Percentiles rank a stretch among this genome's conserved stretches.
phyloP scores from a whole-genome alignment of 1,284 basidiomycete species.

The Cryptococcus hybrid region DNA sequence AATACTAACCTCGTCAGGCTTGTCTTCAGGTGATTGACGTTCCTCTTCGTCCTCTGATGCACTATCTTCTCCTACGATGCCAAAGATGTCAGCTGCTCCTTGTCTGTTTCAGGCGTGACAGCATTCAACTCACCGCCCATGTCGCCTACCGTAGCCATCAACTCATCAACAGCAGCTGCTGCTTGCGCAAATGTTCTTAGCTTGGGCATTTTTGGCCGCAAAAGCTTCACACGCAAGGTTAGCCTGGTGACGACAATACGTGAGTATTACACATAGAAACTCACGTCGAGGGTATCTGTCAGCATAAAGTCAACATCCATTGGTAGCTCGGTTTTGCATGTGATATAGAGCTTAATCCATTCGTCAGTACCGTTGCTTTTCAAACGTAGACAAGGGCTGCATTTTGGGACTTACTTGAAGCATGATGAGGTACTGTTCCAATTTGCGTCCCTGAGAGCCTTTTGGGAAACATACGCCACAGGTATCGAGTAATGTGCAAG shows the following conservation, averaged over 20 bases:
- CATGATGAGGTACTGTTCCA: slow-evolving; percentile 88
- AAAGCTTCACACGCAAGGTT: slow-evolving; percentile 56
- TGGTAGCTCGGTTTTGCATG: slow-evolving; percentile 81
- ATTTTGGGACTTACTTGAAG: slow-evolving; percentile 68
- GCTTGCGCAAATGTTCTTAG: slow-evolving; percentile 79
- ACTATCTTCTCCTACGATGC: slow-evolving; percentile 9
- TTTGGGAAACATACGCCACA: slow-evolving; percentile 98
- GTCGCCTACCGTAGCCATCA: slow-evolving; percentile 63
- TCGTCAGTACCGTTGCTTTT: background rate
- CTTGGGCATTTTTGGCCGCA: slow-evolving; percentile 70
- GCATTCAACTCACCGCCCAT: slow-evolving; percentile 51
- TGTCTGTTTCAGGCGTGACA: slow-evolving; percentile 2
- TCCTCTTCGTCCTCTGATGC: slow-evolving; percentile 23
- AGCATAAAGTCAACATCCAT: slow-evolving; percentile 99
- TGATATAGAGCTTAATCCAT: slow-evolving; percentile 68
- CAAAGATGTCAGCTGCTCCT: background rate
- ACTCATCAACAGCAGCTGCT: slow-evolving; percentile 80
- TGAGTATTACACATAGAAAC: slow-evolving; percentile 8
- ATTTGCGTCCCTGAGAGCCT: slow-evolving; percentile 82
- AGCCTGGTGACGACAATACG: background rate
- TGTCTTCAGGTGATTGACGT: slow-evolving; percentile 6
- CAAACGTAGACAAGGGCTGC: background rate
- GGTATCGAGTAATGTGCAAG: slow-evolving; percentile 89
- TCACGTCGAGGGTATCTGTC: slow-evolving; percentile 84
- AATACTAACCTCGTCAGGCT: slow-evolving; percentile 9